Percentiles rank a stretch among this genome's conserved stretches.
phyloP scores from a whole-genome alignment of 768 basidiomycete genomes.

The Trametopsis cervina region DNA sequence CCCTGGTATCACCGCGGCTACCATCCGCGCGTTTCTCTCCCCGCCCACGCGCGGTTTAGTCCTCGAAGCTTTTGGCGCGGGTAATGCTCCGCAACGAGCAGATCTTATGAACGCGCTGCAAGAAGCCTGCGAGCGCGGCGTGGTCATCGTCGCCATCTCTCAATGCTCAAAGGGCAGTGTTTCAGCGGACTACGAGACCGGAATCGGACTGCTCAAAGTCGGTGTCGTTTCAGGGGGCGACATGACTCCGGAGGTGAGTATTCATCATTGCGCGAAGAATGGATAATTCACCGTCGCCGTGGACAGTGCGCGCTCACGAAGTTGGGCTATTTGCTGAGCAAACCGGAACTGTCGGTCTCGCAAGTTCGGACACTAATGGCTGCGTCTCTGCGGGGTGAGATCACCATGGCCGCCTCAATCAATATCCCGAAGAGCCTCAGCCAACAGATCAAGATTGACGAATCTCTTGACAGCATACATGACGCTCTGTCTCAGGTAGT shows the following conservation, averaged over 20 bases:
- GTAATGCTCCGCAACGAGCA: conserved; percentile 80
- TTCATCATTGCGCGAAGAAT: not conserved
- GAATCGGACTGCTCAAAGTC: conserved; percentile 56
- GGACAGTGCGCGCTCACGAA: conserved; percentile 91
- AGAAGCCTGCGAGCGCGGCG: conserved; percentile 75
- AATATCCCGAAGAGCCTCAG: conserved; percentile 36
- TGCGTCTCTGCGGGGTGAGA: conserved; percentile 82
- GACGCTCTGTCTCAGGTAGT: conserved; percentile 62
- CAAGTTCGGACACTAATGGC: conserved; percentile 73
- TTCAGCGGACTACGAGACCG: conserved; percentile 77
- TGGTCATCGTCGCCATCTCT: conserved; percentile 87
- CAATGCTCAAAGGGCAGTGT: conserved; percentile 88
- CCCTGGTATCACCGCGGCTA: conserved; percentile 75
- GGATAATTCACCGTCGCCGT: not conserved
- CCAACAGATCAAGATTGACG: conserved; percentile 34
- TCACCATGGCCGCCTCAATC: conserved; percentile 47
- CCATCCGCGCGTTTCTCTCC: conserved; percentile 67
- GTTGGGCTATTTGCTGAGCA: conserved; percentile 83
- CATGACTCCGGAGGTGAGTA: conserved; percentile 88
- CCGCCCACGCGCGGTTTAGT: conserved; percentile 77
- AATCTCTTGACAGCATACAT: conserved; percentile 54
- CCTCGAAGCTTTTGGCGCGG: conserved; percentile 87
- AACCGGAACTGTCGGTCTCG: conserved; percentile 59
- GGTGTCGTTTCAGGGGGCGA: conserved; percentile 84
- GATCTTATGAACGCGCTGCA: conserved; percentile 73